A percentile compares a stretch with the other conserved stretches of the same genome.
Conservation (phyloP, 768 basidiomycete species). For the Suillus tomentosus region DNA sequence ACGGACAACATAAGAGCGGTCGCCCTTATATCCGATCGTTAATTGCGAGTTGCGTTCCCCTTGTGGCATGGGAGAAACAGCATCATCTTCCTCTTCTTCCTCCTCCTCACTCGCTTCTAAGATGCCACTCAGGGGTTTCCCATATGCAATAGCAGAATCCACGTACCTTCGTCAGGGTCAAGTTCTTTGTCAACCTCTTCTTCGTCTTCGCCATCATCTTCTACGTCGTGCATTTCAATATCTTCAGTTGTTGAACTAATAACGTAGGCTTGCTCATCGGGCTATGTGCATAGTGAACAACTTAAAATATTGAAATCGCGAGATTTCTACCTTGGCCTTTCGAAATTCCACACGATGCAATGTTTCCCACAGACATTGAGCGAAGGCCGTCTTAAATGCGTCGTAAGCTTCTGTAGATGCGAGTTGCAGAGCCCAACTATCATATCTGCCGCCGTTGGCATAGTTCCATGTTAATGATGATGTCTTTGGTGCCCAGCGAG, state of each 20-base stretch:
- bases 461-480: constrained; percentile 90
- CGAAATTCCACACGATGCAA: constrained; percentile 72
- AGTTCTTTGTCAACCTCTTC: constrained; percentile 74
- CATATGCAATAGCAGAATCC: constrained; percentile 1
- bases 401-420: constrained; percentile 53
- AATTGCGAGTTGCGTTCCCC: constrained; percentile 85
- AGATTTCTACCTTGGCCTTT: constrained; percentile 69
- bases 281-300: constrained; percentile 38
- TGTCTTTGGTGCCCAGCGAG: constrained; percentile 61
- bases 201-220: constrained; percentile 76
- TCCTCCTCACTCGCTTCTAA: constrained; percentile 46
- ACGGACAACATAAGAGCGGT: constrained; percentile 90
- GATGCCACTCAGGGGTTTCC: constrained; percentile 3
- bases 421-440: constrained; percentile 87
- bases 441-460: constrained; percentile 52
- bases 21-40: constrained; percentile 93
- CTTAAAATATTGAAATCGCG: neutral
- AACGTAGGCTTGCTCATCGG: constrained; percentile 88
- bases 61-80: constrained; percentile 40
- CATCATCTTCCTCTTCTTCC: constrained; percentile 47
- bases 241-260: constrained; percentile 76
- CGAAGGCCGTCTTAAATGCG: constrained; percentile 62
- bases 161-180: constrained; percentile 61
- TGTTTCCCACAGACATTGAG: constrained; percentile 78
- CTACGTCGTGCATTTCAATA: constrained; percentile 82